Percentiles rank a stretch among this genome's conserved stretches.
Evolutionary conservation across 2,329 filamentous ascomycete genomes (phyloP).

Genomic region (Sarocladium oryzae): DNA sequence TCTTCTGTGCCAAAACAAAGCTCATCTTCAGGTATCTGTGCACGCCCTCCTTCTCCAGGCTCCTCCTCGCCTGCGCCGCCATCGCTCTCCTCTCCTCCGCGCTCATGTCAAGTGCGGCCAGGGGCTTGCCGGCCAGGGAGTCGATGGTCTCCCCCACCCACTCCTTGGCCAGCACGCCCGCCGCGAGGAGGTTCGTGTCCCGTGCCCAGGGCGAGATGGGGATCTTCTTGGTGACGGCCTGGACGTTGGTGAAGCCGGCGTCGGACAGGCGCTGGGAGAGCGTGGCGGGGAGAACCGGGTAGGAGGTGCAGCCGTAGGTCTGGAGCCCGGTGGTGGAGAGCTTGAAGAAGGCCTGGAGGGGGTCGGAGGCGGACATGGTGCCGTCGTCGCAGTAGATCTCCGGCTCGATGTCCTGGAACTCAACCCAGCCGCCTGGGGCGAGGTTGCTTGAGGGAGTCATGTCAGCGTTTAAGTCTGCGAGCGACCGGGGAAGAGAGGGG

Average conservation of each 20-base stretch:
- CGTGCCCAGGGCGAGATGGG: slow-evolving; percentile 40
- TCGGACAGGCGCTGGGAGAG: slow-evolving; percentile 29
- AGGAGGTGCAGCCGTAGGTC: slow-evolving; percentile 33
- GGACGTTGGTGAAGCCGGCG: slow-evolving; percentile 39
- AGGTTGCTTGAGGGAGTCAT: slow-evolving; percentile 27
- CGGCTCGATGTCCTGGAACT: slow-evolving; percentile 40
- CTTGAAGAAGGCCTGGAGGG: slow-evolving; percentile 27
- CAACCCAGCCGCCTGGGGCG: slow-evolving; percentile 43
- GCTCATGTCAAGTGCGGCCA: slow-evolving; percentile 30
- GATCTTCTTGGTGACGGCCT: slow-evolving; percentile 34
- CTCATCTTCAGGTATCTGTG: slow-evolving; percentile 38
- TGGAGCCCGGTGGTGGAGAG: slow-evolving; percentile 24
- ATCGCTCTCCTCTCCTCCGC: slow-evolving; percentile 27
- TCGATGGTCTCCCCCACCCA: slow-evolving; percentile 35
- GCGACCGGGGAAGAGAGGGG: not conserved
- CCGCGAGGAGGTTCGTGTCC: slow-evolving; percentile 31
- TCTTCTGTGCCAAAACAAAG: slow-evolving; percentile 38
- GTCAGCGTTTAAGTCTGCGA: too few species aligned
- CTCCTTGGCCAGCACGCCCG: slow-evolving; percentile 38
- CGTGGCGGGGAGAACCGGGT: slow-evolving; percentile 20
- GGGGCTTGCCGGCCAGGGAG: slow-evolving; percentile 34
- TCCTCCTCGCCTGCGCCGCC: slow-evolving; percentile 23
- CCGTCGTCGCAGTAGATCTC: slow-evolving; percentile 36
- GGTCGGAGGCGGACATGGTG: slow-evolving; percentile 34
- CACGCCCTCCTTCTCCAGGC: slow-evolving; percentile 23